Evolutionary conservation across 768 basidiomycete genomes (phyloP).

Genomic region (Pulveroboletus sp.): DNA sequence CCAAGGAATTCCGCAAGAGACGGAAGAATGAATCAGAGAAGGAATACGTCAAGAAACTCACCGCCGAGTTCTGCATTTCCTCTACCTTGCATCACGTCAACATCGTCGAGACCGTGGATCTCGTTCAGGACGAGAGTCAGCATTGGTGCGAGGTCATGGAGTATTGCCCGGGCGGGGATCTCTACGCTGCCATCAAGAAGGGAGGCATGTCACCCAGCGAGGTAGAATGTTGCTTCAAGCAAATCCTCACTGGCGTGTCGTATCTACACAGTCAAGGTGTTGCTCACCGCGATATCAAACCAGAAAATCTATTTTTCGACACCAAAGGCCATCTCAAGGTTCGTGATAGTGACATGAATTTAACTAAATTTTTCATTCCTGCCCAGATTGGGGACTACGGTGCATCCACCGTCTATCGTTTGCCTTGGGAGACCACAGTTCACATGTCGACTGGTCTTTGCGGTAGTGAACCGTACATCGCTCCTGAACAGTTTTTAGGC

Average conservation of each 20-base stretch:
- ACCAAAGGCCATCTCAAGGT: conserved; percentile 92
- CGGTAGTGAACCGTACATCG: conserved; percentile 98
- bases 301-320: conserved; percentile 96
- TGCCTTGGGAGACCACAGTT: conserved; percentile 96
- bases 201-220: conserved; percentile 88
- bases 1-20: conserved; percentile 94
- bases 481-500: conserved; percentile 93
- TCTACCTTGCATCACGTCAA: conserved; percentile 93
- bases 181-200: conserved; percentile 98
- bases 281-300: conserved; percentile 97
- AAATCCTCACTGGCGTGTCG: conserved; percentile 81
- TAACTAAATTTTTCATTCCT: conserved; percentile 11
- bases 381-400: conserved; percentile 94
- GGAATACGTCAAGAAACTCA: conserved; percentile 99
- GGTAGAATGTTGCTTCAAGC: conserved; percentile 97
- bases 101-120: conserved; percentile 96
- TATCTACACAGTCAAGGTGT: conserved; percentile 97
- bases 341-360: conserved; percentile 14
- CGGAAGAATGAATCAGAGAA: conserved; percentile 98
- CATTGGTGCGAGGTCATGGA: conserved; percentile 99
- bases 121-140: conserved; percentile 95
- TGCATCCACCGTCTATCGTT: conserved; percentile 96
- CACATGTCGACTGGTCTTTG: conserved; percentile 97
- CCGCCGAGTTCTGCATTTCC: conserved; percentile 97
- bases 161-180: conserved; percentile 96